phyloP scores from a whole-genome alignment of 768 basidiomycete genomes.

The Amanita pseudoporphyria region DNA sequence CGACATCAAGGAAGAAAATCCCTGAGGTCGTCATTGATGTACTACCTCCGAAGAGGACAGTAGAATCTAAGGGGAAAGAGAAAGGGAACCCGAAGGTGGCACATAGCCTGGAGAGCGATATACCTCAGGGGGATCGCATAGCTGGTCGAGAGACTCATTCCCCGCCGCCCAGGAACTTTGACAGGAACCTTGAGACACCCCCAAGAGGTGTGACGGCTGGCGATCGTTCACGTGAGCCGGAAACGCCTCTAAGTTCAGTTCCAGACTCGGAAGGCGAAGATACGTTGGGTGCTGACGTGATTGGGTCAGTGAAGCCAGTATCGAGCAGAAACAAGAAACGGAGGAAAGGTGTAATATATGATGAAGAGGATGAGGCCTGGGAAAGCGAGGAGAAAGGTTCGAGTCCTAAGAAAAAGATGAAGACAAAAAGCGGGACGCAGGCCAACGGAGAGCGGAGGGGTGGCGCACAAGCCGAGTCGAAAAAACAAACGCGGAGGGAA shows the following conservation, averaged over 20 bases:
- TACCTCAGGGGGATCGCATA: conserved; percentile 28
- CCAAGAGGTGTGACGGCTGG: too few relatives aligned
- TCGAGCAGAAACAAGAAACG: conserved; percentile 13
- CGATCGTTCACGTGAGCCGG: conserved; percentile 10
- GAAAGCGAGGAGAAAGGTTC: conserved; percentile 9
- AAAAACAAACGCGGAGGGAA: conserved; percentile 15
- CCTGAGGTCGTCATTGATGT: conserved; percentile 16
- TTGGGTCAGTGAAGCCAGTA: background rate
- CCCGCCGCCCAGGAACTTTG: background rate
- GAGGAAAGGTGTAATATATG: conserved; percentile 16
- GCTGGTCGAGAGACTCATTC: conserved; percentile 13
- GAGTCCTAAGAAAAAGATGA: conserved; percentile 11
- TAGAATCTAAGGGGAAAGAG: conserved; percentile 21
- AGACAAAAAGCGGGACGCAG: conserved; percentile 7
- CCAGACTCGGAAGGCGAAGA: conserved; percentile 19
- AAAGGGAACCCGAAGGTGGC: conserved; percentile 21
- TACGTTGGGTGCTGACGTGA: background rate
- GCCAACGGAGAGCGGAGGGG: background rate
- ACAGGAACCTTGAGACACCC: background rate
- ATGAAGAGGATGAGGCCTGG: conserved; percentile 10
- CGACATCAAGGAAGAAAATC: conserved; percentile 13
- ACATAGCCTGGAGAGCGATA: conserved; percentile 21
- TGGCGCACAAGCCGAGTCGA: conserved; percentile 1
- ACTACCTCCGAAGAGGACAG: conserved; percentile 14
- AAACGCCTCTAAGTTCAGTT: conserved; percentile 16